Evolutionary conservation across 495 filamentous ascomycete genomes (phyloP), one percentile per base, ranked within the genome.

Genomic region (Xylaria scruposa): DNA sequence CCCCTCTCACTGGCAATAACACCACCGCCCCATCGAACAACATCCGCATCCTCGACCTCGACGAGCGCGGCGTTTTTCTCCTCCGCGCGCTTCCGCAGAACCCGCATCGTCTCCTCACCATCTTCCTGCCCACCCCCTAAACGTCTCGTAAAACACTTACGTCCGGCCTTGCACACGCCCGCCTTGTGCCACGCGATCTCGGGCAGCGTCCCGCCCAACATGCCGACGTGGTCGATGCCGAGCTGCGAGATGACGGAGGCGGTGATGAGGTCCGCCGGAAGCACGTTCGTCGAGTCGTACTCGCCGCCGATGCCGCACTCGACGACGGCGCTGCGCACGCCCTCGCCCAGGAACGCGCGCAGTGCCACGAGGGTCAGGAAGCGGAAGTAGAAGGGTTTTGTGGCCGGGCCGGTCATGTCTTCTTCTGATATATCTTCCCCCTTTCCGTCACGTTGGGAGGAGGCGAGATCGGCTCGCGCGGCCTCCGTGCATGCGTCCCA

Each of bases 341-440:
- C 82, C 70, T 85, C 82, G 4, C 62, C 8, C 3, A 84, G 46
- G 70, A 88, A 88, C 2, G 78, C 75, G 51, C 83, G 84, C 59
- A 85, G 68, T 26, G 84, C 84, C 31, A 86, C 19, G 29, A 88
- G 72, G 0, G 85, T 86, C 71, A 88, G 67, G 54, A 86, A 85
- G 67, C 88, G 87, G 62, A 91, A 86, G 68, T 87, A 92, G 36
- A 88, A 86, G 4, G 91, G 91, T 71, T 86, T 83, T 5, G 80
- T 80, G 15, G 70, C 76, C 0, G 83, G 80, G 7, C 80, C 80
- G 4, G 66, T 65, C 24, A 76, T 13, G 3, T 76, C 73, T 4
- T 71, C 77, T 0, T 62, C 73, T 3, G 67, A 15, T 1, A 72
- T 63, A 0, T 31, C 2, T 29, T 68, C 68, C 36, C 13, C 10